Base-by-base conservation (phyloP, 2,329 filamentous ascomycete genomes). In the Xylariaceae sp. region DNA sequence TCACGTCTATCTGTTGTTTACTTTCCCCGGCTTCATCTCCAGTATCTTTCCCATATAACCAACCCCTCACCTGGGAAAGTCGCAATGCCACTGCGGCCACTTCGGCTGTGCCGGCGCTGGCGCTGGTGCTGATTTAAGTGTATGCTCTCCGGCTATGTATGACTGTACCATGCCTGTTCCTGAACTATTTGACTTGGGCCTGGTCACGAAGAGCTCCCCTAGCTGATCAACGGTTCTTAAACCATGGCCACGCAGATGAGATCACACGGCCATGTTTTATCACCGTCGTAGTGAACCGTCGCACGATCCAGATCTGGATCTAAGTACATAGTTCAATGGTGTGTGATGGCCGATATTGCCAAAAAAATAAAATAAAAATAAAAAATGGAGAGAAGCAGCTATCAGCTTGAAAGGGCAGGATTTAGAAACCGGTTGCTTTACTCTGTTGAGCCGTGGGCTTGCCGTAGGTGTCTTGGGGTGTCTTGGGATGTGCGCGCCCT, bases 21-120 rank as follows among this genome's bases (percentile, higher is more conserved):
- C 49, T 51, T 48, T 38, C 31, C 30, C 19, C 19, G 19, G 3
- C 17, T 17, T 39, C 35, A 45, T 39, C 46, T 43, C 43, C 48
- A n/a, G n/a, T n/a, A n/a, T n/a, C n/a, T n/a, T n/a, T n/a, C n/a
- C n/a, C n/a, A n/a, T n/a, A n/a, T n/a, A n/a, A n/a, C n/a, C n/a
- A n/a, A n/a, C n/a, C n/a, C n/a, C n/a, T n/a, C n/a, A n/a, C n/a
- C n/a, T n/a, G n/a, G n/a, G n/a, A n/a, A n/a, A n/a, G n/a, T n/a
- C n/a, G n/a, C n/a, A n/a, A n/a, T n/a, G n/a, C 49, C 48, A 42
- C 39, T 42, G 47, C 43, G 46, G 43, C 36, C 42, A 31, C 42
- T 49, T 45, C 40, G 38, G 37, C 33, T 36, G 26, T 34, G 34
- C 24, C 31, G 9, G 19, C 13, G 30, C n/a, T n/a, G n/a, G n/a